Base-by-base conservation (phyloP, 1,284 basidiomycete species). In the Cutaneotrichosporon cavernicola region DNA sequence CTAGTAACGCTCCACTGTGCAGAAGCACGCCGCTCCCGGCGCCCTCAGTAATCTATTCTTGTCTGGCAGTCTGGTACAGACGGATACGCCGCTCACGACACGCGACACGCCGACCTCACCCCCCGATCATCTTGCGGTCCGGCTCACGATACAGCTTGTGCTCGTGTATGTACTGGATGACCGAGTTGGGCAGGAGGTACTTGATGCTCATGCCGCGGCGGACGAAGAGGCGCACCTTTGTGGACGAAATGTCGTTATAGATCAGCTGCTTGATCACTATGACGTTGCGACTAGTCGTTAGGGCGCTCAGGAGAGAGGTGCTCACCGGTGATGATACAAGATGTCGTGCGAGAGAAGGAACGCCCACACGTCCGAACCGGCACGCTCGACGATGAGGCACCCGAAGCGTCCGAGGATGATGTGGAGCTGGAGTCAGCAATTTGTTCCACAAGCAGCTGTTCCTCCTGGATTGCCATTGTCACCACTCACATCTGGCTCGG, bases 221-320 rank as follows among this genome's bases (percentile, higher is more conserved):
- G 43, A 99, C 86, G 81, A 98, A 98, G 47, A 99, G 82, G 32
- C 84, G 78, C 65, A 93, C 92, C 83, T 98, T 98, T 32, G 94
- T 97, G 65, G 90, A 92, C 18, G 92, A 96, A 56, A 99, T 96
- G 78, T 99, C 96, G 79, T 99, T 99, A 81, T 98, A 94, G 71
- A 99, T 98, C 61, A 97, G 87, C 80, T 99, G 96, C 63, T 91
- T 89, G 73, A 97, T 90, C 70, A 98, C 88, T 76, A 93, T 89
- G 69, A 99, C 94, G 78, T 98, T 99, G 75, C 88, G 85, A 50
- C 80, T 79, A 65, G 6, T 26, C 22, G 34, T 34, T 18, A 31
- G 36, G 8, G 18, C 40, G 31, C 47, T 8, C 26, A 26, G 47
- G 7, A 11, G 52, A 56, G 16, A 16, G 43, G n/a, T 14, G 70